Evolutionary conservation across 768 basidiomycete genomes (phyloP), one percentile per base, ranked within the genome.

Genomic region (Lentinula sp.): DNA sequence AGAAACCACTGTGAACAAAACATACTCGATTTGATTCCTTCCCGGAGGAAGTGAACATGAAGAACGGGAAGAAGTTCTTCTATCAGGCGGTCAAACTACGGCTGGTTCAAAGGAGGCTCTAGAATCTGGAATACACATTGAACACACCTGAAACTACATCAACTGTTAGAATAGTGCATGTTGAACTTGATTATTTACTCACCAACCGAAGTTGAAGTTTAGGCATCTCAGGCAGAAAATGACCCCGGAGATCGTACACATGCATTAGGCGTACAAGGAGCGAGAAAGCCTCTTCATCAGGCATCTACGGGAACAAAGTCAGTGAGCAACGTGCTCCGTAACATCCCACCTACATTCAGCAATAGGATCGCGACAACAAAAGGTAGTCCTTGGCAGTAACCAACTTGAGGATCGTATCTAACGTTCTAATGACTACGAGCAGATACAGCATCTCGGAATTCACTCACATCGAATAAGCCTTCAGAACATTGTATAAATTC

Each of bases 201-300:
- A 91, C 90, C 62, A 99, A 81, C 21, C 96, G 92, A 46, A 95
- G 76, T 70, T 98, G 97, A 5, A 99, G 72, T 65, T 94, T 96
- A 0, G 97, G 97, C 97, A 99, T 99, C 69, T 99, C 96, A 3
- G 97, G 95, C n/a, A 98, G 79, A 75, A 95, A 99, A 74, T 98
- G 96, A 1, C 94, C 94, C 48, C 96, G 86, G 2, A 98, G 80
- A 72, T 96, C 95, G 70, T 99, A 98, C 1, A 95, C 91, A 62
- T 97, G 81, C 97, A 98, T 98, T 15, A 99, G 74, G 57, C 97
- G 81, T 32, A 98, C 95, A 9, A 98, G 82, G 10, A 98, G 84
- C 64, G 91, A 96, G 73, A 99, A 99, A 0, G 96, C 96, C 74
- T 98, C 96, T 76, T 99, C 97, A 64, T 98, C 97, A 23, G 97